A percentile compares a stretch with the other conserved stretches of the same genome.
These are phyloP conservation scores for Fusarium scirpi DNA, from an alignment of 2,329 filamentous ascomycete species.

Conservation along the genomic window DNA sequence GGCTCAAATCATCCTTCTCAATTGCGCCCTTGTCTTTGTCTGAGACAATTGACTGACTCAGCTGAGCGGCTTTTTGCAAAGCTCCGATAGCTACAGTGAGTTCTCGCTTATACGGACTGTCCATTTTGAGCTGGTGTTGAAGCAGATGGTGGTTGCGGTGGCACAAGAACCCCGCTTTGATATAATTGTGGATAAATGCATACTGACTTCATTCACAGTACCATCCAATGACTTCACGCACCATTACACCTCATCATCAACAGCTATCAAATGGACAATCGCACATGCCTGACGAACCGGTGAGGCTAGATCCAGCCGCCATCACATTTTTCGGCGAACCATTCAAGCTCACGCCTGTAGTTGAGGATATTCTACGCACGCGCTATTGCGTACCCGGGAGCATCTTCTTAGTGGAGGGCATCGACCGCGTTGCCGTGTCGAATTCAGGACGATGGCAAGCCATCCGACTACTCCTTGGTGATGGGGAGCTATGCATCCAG, in stretches of 20 bases:
- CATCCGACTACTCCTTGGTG: constrained; percentile 63
- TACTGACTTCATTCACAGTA: constrained; percentile 30
- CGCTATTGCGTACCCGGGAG: constrained; percentile 61
- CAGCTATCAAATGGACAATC: constrained; percentile 26
- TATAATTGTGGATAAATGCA: constrained; percentile 46
- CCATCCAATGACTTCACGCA: neutral
- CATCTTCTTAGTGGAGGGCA: constrained; percentile 62
- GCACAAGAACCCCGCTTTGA: constrained; percentile 40
- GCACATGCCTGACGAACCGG: constrained; percentile 41
- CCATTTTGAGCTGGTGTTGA: constrained; percentile 51
- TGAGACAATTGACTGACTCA: constrained; percentile 63
- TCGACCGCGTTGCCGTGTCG: constrained; percentile 55
- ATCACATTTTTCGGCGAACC: constrained; percentile 43
- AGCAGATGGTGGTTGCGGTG: neutral
- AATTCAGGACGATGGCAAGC: constrained; percentile 56
- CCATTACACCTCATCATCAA: neutral
- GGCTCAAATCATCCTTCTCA: constrained; percentile 66
- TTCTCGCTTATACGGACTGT: constrained; percentile 58
- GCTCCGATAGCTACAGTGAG: constrained; percentile 57
- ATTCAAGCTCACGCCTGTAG: constrained; percentile 55
- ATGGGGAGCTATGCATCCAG: constrained; percentile 67
- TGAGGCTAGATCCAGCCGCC: constrained; percentile 46
- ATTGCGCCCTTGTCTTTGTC: constrained; percentile 63
- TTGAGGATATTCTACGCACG: constrained; percentile 62
- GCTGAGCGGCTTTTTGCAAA: constrained; percentile 59